Evolutionary conservation across 2,329 filamentous ascomycete species (phyloP).

Genomic region (Ceratocystis destructans): DNA sequence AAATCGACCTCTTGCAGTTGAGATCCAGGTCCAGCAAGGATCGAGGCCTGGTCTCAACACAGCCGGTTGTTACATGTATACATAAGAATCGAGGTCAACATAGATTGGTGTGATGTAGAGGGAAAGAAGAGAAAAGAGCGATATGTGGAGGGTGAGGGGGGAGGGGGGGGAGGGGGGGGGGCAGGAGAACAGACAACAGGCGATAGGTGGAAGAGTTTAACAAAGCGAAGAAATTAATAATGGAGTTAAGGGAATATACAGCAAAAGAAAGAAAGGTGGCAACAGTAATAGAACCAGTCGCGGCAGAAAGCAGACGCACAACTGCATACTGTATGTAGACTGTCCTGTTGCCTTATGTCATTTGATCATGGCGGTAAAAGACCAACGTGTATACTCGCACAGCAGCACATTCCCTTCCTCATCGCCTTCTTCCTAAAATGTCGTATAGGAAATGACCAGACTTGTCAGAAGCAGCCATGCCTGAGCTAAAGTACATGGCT

Average conservation of each 20-base stretch:
- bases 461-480: neutral
- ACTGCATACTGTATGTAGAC: neutral
- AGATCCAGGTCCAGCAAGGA: conserved; percentile 3
- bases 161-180: neutral
- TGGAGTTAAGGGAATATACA: neutral
- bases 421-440: neutral
- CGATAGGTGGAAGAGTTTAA: no score
- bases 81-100: conserved; percentile 9
- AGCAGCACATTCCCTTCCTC: neutral
- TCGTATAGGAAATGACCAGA: neutral
- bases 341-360: neutral
- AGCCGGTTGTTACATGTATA: conserved; percentile 6
- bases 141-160: neutral
- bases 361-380: neutral
- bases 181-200: neutral
- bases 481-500: neutral
- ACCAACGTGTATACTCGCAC: neutral
- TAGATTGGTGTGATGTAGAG: neutral
- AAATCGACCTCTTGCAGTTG: neutral
- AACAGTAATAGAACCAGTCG: neutral
- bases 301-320: neutral
- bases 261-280: neutral
- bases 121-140: neutral
- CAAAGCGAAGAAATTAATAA: neutral
- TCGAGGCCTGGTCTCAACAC: neutral